phyloP scores from a whole-genome alignment of 352 stramenopile genomes.

The Aphanomyces astaci region DNA sequence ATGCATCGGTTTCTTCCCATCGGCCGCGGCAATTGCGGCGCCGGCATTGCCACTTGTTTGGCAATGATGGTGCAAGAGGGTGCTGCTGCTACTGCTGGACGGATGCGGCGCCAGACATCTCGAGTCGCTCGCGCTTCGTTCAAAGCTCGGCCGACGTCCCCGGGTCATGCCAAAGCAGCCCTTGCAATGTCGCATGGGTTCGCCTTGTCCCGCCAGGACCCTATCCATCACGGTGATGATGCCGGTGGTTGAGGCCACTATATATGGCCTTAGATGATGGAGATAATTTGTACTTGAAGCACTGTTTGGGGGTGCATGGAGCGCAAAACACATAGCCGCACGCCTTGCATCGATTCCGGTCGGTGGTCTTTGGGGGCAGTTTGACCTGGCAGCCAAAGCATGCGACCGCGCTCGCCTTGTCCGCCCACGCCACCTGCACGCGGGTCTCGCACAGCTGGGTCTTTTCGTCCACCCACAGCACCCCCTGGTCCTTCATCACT shows the following conservation, averaged over 20 bases:
- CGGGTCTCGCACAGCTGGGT: conserved; percentile 54
- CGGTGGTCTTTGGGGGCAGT: conserved; percentile 38
- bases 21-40: conserved; percentile 22
- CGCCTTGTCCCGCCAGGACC: conserved; percentile 46
- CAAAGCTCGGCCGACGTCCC: conserved; percentile 49
- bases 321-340: conserved; percentile 79
- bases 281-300: conserved; percentile 50
- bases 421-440: conserved; percentile 70
- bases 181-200: conserved; percentile 63
- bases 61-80: conserved; percentile 24
- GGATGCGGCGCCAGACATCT: not conserved
- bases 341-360: conserved; percentile 72
- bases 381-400: conserved; percentile 71
- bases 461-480: conserved; percentile 56
- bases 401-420: conserved; percentile 58
- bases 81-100: not conserved
- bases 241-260: too few species aligned
- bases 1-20: conserved; percentile 25
- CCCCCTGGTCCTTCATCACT: conserved; percentile 59
- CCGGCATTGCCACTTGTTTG: conserved; percentile 31
- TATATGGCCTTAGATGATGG: too few species aligned
- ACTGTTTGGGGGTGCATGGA: conserved; percentile 67
- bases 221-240: conserved; percentile 24
- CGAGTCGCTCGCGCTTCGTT: conserved; percentile 10
- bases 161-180: conserved; percentile 73